Conservation (phyloP, 2,329 filamentous ascomycete genomes). For the Colletotrichum liaoningense region DNA sequence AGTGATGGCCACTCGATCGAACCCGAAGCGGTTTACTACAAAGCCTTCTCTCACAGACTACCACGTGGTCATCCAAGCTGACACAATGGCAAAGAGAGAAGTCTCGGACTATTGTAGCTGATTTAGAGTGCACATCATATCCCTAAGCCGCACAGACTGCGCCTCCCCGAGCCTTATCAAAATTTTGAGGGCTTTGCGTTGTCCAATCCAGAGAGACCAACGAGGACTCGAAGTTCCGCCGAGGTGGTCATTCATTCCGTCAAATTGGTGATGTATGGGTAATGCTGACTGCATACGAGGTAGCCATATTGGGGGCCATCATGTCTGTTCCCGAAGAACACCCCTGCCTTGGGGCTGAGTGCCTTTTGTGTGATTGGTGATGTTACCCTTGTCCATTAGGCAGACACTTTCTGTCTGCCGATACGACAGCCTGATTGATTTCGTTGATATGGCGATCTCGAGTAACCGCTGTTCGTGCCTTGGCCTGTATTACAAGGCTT, state of each 20-base stretch:
- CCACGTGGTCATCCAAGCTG: not conserved
- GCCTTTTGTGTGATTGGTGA: not conserved
- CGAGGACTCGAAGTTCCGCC: not conserved
- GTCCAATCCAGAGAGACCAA: not conserved
- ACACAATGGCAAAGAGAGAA: not conserved
- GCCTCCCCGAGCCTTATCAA: not conserved
- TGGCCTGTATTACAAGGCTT: not conserved
- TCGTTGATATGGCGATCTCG: not conserved
- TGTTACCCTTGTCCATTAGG: not conserved
- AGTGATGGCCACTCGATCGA: no score
- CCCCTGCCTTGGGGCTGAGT: not conserved
- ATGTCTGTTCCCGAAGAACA: not conserved
- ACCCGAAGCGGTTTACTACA: no score
- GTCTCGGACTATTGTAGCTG: not conserved
- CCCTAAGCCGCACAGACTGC: not conserved
- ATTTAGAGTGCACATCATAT: no score
- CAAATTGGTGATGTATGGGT: not conserved
- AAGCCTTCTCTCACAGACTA: no score
- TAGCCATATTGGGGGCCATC: not conserved
- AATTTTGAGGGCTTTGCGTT: not conserved
- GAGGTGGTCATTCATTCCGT: not conserved
- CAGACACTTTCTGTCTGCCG: not conserved
- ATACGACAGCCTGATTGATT: not conserved
- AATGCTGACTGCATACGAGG: not conserved
- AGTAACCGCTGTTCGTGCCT: not conserved